phyloP scores from a whole-genome alignment of 805 yeast species.

The Barnettozyma salicaria region DNA sequence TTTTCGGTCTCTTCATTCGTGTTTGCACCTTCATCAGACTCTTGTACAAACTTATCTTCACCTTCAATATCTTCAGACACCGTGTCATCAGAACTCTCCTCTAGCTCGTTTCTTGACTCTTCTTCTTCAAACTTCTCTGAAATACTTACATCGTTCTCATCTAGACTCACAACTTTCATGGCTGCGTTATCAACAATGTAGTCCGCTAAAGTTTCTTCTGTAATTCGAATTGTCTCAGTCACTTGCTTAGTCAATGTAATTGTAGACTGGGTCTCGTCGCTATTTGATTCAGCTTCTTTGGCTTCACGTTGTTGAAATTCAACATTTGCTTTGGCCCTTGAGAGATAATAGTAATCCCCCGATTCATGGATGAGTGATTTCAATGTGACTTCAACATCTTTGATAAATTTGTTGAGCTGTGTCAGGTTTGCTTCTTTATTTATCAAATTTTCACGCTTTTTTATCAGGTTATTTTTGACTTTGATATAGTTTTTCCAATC shows the following conservation, averaged over 20 bases:
- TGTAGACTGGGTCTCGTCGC: conserved; percentile 14
- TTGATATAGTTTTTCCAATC: conserved; percentile 59
- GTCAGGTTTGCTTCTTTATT: conserved; percentile 29
- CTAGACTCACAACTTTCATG: conserved; percentile 9
- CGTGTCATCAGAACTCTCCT: conserved; percentile 10
- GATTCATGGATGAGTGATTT: conserved; percentile 50
- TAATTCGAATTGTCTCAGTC: too few species aligned
- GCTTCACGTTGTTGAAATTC: conserved; percentile 51
- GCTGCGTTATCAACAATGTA: conserved; percentile 17
- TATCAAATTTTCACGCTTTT: conserved; percentile 48
- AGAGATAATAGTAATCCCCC: conserved; percentile 50
- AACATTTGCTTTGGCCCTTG: conserved; percentile 52
- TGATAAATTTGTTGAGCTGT: conserved; percentile 29
- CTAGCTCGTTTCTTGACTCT: conserved; percentile 13
- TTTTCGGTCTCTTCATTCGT: neutral
- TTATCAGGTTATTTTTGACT: conserved; percentile 48
- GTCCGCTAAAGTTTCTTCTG: too few species aligned
- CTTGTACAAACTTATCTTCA: too few species aligned
- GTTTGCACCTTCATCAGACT: neutral
- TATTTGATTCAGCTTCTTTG: conserved; percentile 28
- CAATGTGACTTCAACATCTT: conserved; percentile 35
- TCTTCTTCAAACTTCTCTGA: neutral
- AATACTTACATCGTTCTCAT: neutral
- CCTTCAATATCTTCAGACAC: neutral
- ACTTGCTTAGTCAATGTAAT: conserved; percentile 13